Percentiles rank a stretch among this genome's conserved stretches.
These are phyloP conservation scores for Auricularia sp. DNA, from an alignment of 768 basidiomycete species.

Conservation along the genomic window DNA sequence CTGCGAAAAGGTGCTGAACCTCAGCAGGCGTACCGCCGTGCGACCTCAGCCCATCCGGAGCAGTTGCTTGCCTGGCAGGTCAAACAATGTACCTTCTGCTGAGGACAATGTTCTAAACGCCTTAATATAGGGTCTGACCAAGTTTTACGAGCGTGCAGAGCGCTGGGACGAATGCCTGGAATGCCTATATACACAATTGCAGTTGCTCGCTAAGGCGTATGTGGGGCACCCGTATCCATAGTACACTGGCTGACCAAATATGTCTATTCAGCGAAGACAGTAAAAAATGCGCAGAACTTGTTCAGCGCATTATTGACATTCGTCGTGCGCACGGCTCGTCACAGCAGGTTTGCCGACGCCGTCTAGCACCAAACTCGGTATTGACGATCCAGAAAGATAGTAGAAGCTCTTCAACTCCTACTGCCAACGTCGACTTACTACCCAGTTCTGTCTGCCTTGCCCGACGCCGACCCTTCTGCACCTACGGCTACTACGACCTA, in stretches of 20 bases:
- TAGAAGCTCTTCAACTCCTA: constrained; percentile 53
- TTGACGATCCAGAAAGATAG: constrained; percentile 48
- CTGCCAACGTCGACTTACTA: constrained; percentile 68
- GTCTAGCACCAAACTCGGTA: no score
- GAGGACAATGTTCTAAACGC: constrained; percentile 4
- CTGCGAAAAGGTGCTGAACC: neutral
- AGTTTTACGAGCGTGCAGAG: constrained; percentile 56
- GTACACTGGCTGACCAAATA: constrained; percentile 1
- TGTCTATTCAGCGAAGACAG: constrained; percentile 49
- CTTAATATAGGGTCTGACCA: constrained; percentile 52
- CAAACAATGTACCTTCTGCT: constrained; percentile 10
- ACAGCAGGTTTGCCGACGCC: constrained; percentile 37
- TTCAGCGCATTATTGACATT: constrained; percentile 67
- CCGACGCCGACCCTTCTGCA: constrained; percentile 66
- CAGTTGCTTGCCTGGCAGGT: constrained; percentile 84
- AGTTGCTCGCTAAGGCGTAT: constrained; percentile 50
- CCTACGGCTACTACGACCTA: constrained; percentile 54
- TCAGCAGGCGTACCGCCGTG: constrained; percentile 60
- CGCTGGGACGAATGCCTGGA: constrained; percentile 50
- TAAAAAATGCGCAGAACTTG: constrained; percentile 65
- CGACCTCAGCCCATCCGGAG: constrained; percentile 56
- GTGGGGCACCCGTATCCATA: constrained; percentile 12
- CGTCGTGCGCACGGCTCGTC: constrained; percentile 51
- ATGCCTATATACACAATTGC: constrained; percentile 45
- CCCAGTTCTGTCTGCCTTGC: constrained; percentile 50